Conservation (phyloP, 1,284 basidiomycete genomes). For the Cutaneotrichosporon daszewskae region DNA sequence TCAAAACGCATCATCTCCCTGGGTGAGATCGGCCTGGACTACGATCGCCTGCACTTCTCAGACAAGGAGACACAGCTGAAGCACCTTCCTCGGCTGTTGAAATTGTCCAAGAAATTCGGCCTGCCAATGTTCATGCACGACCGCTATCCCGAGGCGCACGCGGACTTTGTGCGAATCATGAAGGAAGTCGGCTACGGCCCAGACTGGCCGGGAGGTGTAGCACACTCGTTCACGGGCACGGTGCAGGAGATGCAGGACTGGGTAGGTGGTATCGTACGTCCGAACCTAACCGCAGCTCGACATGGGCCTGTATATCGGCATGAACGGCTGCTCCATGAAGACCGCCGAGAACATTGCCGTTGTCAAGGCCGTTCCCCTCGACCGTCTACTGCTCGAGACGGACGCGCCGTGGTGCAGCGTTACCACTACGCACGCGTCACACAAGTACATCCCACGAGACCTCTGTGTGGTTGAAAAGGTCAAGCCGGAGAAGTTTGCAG, state of each 20-base stretch:
- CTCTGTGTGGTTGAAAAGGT: conserved; percentile 54
- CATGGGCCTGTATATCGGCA: conserved; percentile 68
- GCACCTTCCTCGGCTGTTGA: conserved; percentile 67
- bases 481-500: conserved; percentile 64
- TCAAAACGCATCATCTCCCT: conserved; percentile 65
- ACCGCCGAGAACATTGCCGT: conserved; percentile 65
- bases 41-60: conserved; percentile 73
- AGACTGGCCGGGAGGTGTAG: conserved; percentile 66
- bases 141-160: conserved; percentile 66
- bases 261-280: not conserved
- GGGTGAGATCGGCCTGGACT: conserved; percentile 85
- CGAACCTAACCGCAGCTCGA: conserved; percentile 39
- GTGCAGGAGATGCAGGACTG: conserved; percentile 63
- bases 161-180: conserved; percentile 58
- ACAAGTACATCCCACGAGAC: conserved; percentile 55
- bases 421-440: conserved; percentile 69
- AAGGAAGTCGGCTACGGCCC: conserved; percentile 29
- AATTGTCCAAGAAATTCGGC: conserved; percentile 63
- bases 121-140: conserved; percentile 83
- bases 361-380: conserved; percentile 58
- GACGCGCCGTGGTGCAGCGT: conserved; percentile 81
- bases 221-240: conserved; percentile 80
- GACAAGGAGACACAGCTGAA: conserved; percentile 59
- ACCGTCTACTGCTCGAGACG: conserved; percentile 72
- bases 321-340: conserved; percentile 82